Evolutionary conservation across 768 basidiomycete genomes (phyloP).

Genomic region (Krasilnikovozyma curviuscula): DNA sequence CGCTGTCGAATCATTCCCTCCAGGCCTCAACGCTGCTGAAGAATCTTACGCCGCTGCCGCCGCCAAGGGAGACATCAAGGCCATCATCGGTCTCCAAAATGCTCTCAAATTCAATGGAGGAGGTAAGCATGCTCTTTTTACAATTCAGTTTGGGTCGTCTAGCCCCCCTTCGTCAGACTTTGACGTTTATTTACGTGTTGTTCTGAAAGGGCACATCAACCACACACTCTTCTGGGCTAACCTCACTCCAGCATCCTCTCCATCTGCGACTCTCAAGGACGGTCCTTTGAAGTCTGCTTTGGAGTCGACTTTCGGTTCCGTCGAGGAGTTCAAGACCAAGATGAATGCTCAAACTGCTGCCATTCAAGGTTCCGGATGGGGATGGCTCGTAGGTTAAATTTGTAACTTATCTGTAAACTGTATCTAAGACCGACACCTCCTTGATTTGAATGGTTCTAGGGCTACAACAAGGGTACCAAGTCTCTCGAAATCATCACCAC

Average conservation of each 20-base stretch:
- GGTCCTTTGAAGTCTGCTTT: slow-evolving; percentile 47
- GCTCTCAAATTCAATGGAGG: slow-evolving; percentile 89
- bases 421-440: background rate
- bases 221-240: slow-evolving; percentile 95
- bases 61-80: slow-evolving; percentile 42
- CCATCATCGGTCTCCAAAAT: slow-evolving; percentile 61
- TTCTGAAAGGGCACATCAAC: slow-evolving; percentile 52
- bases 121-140: slow-evolving; percentile 33
- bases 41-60: slow-evolving; percentile 40
- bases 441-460: slow-evolving; percentile 30
- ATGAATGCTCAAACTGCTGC: slow-evolving; percentile 68
- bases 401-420: too few species aligned
- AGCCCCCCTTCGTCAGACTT: too few species aligned
- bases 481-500: slow-evolving; percentile 83
- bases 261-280: slow-evolving; percentile 28
- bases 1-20: too few species aligned
- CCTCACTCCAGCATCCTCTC: slow-evolving; percentile 50
- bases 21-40: slow-evolving; percentile 81
- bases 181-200: background rate
- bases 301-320: slow-evolving; percentile 40
- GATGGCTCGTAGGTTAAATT: slow-evolving; percentile 66
- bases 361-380: slow-evolving; percentile 91
- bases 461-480: slow-evolving; percentile 44
- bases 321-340: slow-evolving; percentile 54
- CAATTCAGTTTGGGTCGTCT: background rate